Percentiles rank a stretch among this genome's conserved stretches.
Conservation (phyloP, 2,329 filamentous ascomycete species). For the Aspergillus vadensis region DNA sequence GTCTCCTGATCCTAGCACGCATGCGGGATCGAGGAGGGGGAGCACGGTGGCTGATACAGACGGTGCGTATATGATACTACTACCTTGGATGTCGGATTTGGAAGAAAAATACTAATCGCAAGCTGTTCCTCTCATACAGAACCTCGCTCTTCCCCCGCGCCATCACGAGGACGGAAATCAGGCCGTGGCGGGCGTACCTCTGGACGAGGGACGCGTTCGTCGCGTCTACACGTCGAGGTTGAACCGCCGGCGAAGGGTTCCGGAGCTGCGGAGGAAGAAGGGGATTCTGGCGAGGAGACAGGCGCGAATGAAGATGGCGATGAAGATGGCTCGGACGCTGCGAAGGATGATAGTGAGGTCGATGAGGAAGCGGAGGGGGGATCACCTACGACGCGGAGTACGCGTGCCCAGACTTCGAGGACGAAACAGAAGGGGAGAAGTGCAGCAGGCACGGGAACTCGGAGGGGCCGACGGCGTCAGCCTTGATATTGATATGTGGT, state of each 20-base stretch:
- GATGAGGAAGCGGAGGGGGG: constrained; percentile 43
- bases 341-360: constrained; percentile 39
- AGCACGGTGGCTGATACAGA: constrained; percentile 53
- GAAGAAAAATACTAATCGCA: neutral
- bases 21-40: constrained; percentile 41
- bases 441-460: constrained; percentile 36
- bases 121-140: constrained; percentile 29
- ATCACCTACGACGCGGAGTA: constrained; percentile 38
- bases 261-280: constrained; percentile 40
- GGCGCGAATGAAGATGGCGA: constrained; percentile 42
- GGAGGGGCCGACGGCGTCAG: constrained; percentile 39
- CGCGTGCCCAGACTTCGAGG: constrained; percentile 39
- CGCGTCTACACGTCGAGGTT: constrained; percentile 43
- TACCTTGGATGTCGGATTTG: too few species aligned
- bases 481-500: constrained; percentile 3
- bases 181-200: constrained; percentile 37
- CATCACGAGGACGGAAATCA: constrained; percentile 42
- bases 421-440: constrained; percentile 41
- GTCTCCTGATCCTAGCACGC: constrained; percentile 42
- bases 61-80: constrained; percentile 35
- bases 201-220: constrained; percentile 41
- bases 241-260: constrained; percentile 35
- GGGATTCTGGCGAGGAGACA: constrained; percentile 43
- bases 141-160: constrained; percentile 46
- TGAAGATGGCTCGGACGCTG: constrained; percentile 40